A percentile compares a stretch with the other conserved stretches of the same genome.
These are phyloP conservation scores for Rhytidiadelphus loreus DNA, from an alignment of 225 moss, liverwort and hornwort species.

Conservation along the genomic window DNA sequence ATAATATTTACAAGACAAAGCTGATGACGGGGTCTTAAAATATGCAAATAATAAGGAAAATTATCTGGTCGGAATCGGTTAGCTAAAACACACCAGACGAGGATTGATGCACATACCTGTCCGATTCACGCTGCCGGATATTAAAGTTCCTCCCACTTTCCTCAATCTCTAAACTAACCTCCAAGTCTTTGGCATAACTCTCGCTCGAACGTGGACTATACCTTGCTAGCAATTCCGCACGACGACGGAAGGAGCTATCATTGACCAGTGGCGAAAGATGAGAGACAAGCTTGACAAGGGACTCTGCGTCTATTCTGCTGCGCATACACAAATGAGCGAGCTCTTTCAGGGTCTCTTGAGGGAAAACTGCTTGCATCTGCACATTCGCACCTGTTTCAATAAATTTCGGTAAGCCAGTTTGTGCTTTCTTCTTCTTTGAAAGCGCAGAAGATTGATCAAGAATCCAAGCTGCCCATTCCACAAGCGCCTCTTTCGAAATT, in stretches of 20 bases:
- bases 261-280: constrained; percentile 20
- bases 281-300: constrained; percentile 22
- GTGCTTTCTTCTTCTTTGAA: constrained; percentile 11
- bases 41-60: background rate
- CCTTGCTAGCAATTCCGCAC: constrained; percentile 28
- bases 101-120: constrained; percentile 13
- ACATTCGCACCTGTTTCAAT: constrained; percentile 11
- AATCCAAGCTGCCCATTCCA: constrained; percentile 51
- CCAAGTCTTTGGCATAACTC: background rate
- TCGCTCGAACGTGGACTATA: background rate
- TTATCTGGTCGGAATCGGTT: background rate
- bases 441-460: constrained; percentile 32
- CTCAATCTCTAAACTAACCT: background rate
- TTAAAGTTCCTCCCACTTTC: background rate
- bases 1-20: background rate
- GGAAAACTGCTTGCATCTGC: constrained; percentile 30
- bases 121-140: background rate
- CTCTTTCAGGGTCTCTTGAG: constrained; percentile 35
- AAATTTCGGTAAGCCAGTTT: background rate
- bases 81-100: background rate
- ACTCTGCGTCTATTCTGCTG: constrained; percentile 15
- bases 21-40: background rate
- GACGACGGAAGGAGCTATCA: constrained; percentile 26
- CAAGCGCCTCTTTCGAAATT: constrained; percentile 19
- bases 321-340: constrained; percentile 29